phyloP scores from a whole-genome alignment of 345 rosid genomes.

The Laguncularia racemosa region DNA sequence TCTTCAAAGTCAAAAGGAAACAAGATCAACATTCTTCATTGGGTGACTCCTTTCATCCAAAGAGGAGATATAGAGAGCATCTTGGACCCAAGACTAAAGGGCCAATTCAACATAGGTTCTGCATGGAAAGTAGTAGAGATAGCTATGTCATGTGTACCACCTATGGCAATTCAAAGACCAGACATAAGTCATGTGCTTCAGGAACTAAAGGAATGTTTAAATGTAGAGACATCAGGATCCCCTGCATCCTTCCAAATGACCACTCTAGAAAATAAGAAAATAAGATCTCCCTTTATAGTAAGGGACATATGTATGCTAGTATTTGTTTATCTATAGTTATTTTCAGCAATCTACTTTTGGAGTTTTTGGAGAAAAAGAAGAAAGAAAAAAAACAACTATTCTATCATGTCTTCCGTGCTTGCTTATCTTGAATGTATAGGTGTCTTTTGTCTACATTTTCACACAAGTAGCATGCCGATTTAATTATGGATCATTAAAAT shows the following conservation, averaged over 20 bases:
- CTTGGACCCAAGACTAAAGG: slow-evolving; percentile 11
- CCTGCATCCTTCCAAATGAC: not conserved
- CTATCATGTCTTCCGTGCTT: too few relatives aligned
- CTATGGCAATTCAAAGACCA: slow-evolving; percentile 15
- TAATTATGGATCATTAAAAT: too few relatives aligned
- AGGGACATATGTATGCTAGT: too few relatives aligned
- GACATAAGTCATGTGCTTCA: slow-evolving; percentile 10
- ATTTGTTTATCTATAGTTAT: too few relatives aligned
- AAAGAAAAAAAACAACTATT: too few relatives aligned
- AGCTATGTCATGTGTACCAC: slow-evolving; percentile 11
- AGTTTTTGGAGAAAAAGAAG: too few relatives aligned
- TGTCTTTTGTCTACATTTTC: too few relatives aligned
- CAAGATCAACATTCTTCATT: not conserved
- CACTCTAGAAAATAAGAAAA: not conserved
- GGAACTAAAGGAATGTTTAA: slow-evolving; percentile 13
- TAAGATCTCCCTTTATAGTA: too few relatives aligned
- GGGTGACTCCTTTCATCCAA: slow-evolving; percentile 9
- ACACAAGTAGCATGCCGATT: too few relatives aligned
- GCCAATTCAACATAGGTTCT: slow-evolving; percentile 6
- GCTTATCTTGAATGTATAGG: too few relatives aligned
- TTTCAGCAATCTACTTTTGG: too few relatives aligned
- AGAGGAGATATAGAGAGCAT: slow-evolving; percentile 20
- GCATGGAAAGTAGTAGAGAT: slow-evolving; percentile 17
- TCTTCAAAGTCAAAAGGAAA: slow-evolving; percentile 2
- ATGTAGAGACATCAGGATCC: not conserved